These are phyloP conservation scores for Sarcomyxa edulis DNA, from an alignment of 768 basidiomycete genomes.

Conservation along the genomic window DNA sequence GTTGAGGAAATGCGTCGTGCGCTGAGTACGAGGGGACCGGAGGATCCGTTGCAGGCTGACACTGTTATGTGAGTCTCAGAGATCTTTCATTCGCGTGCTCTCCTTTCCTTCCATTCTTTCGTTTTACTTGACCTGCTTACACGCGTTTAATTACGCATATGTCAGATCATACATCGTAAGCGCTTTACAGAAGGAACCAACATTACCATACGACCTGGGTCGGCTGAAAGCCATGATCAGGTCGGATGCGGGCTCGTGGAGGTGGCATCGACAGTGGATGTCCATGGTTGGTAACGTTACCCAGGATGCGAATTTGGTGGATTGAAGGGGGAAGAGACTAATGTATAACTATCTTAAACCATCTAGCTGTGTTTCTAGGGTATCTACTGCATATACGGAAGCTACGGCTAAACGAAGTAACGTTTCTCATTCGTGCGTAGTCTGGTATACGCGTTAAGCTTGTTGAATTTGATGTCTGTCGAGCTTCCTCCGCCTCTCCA, in stretches of 20 bases:
- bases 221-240: constrained; percentile 23
- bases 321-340: too few species aligned
- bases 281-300: too few species aligned
- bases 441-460: too few species aligned
- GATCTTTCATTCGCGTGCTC: neutral
- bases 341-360: too few species aligned
- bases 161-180: constrained; percentile 25
- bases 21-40: constrained; percentile 15
- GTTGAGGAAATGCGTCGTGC: constrained; percentile 25
- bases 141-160: neutral
- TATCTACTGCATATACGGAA: too few species aligned
- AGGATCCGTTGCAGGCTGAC: constrained; percentile 16
- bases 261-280: constrained; percentile 22
- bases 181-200: constrained; percentile 22
- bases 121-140: neutral
- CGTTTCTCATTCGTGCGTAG: too few species aligned
- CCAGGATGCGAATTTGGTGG: too few species aligned
- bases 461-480: too few species aligned
- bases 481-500: too few species aligned
- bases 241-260: constrained; percentile 24
- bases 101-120: neutral
- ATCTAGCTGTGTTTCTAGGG: too few species aligned
- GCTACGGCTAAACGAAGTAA: too few species aligned
- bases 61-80: constrained; percentile 27
- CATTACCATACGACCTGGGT: constrained; percentile 21